phyloP scores from a whole-genome alignment of 1,284 basidiomycete species.

The Cutaneotrichosporon sp. region DNA sequence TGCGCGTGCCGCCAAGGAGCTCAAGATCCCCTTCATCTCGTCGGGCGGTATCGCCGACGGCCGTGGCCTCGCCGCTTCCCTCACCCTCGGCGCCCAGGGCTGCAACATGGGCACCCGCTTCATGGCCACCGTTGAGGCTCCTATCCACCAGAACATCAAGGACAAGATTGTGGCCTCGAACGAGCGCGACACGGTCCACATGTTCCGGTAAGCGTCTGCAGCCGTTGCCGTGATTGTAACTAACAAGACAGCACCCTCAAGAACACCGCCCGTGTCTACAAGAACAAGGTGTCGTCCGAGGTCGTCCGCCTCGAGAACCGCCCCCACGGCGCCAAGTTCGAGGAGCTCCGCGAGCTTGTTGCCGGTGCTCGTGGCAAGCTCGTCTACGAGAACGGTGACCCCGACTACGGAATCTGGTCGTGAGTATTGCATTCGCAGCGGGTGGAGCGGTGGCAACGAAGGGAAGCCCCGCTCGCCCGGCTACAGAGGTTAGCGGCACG shows the following conservation, averaged over 20 bases:
- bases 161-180: slow-evolving; percentile 78
- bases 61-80: slow-evolving; percentile 75
- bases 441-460: neutral
- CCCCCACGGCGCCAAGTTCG: slow-evolving; percentile 82
- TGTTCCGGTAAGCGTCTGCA: slow-evolving; percentile 66
- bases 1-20: slow-evolving; percentile 81
- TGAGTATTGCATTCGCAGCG: slow-evolving; percentile 27
- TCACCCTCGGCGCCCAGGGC: slow-evolving; percentile 82
- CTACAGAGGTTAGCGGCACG: neutral
- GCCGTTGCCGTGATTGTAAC: neutral
- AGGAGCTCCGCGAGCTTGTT: slow-evolving; percentile 79
- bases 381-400: slow-evolving; percentile 84
- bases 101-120: slow-evolving; percentile 69
- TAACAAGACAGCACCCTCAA: slow-evolving; percentile 59
- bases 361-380: slow-evolving; percentile 66
- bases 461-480: neutral
- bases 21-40: slow-evolving; percentile 83
- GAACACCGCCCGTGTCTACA: slow-evolving; percentile 87
- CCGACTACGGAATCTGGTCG: slow-evolving; percentile 83
- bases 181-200: slow-evolving; percentile 79
- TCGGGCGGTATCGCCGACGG: slow-evolving; percentile 84
- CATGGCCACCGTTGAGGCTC: slow-evolving; percentile 59
- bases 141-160: slow-evolving; percentile 90
- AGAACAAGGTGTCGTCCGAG: slow-evolving; percentile 59
- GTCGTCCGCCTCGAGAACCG: slow-evolving; percentile 78